Percentiles rank a stretch among this genome's conserved stretches.
Evolutionary conservation across 495 filamentous ascomycete species (phyloP).

Genomic region (Hypoxylon cercidicola): DNA sequence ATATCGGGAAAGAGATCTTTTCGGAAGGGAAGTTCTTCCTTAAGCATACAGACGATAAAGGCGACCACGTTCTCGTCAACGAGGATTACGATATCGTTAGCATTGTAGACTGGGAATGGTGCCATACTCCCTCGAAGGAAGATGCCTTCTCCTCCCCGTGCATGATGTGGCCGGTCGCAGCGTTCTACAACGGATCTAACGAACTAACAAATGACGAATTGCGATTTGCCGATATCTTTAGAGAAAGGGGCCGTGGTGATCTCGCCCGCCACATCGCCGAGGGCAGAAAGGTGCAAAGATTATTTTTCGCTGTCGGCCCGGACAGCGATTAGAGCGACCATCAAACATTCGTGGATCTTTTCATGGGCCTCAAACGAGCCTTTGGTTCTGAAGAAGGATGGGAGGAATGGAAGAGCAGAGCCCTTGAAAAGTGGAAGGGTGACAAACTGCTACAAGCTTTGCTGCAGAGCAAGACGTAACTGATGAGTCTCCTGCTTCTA

Average conservation of each 20-base stretch:
- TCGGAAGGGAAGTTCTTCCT: constrained; percentile 52
- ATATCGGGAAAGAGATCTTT: constrained; percentile 11
- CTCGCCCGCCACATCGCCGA: not conserved
- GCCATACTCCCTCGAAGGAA: constrained; percentile 48
- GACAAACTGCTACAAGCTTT: constrained; percentile 2
- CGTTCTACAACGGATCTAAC: constrained; percentile 55
- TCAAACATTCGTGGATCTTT: constrained; percentile 1
- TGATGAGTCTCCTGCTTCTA: too few relatives aligned
- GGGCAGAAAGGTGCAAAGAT: constrained; percentile 19
- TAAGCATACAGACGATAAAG: constrained; percentile 58
- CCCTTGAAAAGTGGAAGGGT: constrained; percentile 3
- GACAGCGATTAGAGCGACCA: not conserved
- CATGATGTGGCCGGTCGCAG: constrained; percentile 54
- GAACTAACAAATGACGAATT: constrained; percentile 49
- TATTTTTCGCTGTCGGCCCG: constrained; percentile 13
- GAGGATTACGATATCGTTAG: constrained; percentile 56
- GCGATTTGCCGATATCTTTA: constrained; percentile 45
- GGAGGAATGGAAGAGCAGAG: constrained; percentile 5
- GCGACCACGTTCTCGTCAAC: constrained; percentile 59
- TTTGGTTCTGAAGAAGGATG: constrained; percentile 5
- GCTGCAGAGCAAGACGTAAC: constrained; percentile 1
- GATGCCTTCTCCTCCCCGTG: constrained; percentile 55
- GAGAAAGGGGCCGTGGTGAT: constrained; percentile 44
- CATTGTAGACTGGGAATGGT: constrained; percentile 60
- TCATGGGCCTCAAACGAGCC: constrained; percentile 4